These are phyloP conservation scores for Lentinula aciculospora DNA, from an alignment of 768 basidiomycete genomes.

Conservation along the genomic window DNA sequence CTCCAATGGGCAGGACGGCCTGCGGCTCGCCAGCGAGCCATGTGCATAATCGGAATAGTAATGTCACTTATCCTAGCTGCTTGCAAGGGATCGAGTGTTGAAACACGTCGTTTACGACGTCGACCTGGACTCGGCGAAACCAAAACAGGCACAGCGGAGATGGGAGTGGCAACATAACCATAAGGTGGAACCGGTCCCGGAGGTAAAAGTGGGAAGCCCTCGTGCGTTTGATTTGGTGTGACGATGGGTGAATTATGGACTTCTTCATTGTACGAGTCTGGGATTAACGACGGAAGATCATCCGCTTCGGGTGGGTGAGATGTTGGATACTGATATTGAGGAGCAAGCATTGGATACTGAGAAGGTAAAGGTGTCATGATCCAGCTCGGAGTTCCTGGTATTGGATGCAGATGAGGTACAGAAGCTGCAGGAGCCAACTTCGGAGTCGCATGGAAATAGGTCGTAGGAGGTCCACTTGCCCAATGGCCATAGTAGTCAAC, in stretches of 20 bases:
- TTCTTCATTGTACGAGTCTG: neutral
- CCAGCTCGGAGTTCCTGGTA: neutral
- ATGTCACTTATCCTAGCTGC: neutral
- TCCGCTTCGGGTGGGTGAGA: neutral
- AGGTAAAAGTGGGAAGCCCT: neutral
- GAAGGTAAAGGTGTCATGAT: neutral
- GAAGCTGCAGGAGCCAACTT: neutral
- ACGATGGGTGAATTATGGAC: neutral
- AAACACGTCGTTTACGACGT: neutral
- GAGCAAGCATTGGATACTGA: neutral
- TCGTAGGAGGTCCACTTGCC: neutral
- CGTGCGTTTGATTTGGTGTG: neutral
- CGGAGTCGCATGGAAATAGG: neutral
- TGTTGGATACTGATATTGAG: neutral
- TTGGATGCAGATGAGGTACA: neutral
- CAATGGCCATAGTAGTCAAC: neutral
- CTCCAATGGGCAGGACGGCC: constrained; percentile 4
- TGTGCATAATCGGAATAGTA: neutral
- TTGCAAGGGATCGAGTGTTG: neutral
- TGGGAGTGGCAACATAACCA: neutral
- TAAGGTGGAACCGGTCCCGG: neutral
- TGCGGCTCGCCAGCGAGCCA: neutral
- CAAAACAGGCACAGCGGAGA: neutral
- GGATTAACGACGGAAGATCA: neutral
- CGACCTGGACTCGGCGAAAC: neutral